Base-by-base conservation (phyloP, 2,329 filamentous ascomycete genomes). In the Beauveria varroae region DNA sequence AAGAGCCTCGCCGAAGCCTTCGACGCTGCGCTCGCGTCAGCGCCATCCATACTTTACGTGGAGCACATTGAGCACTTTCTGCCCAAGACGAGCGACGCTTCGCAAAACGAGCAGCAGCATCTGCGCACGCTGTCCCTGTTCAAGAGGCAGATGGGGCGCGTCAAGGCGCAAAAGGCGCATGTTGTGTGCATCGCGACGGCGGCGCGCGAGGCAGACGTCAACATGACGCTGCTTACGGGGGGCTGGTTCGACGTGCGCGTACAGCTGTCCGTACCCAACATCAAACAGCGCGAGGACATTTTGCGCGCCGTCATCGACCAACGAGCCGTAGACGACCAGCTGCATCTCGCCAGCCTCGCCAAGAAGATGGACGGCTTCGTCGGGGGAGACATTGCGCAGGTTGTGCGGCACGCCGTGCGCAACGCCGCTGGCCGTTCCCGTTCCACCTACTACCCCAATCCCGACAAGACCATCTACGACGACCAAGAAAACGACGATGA, bases 291-390 rank as follows among this genome's bases (percentile, higher is more conserved):
- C 0, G 79, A 85, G 59, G 83, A 87, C 60, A 81, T 87, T n/a
- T 30, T 49, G 16, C 34, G 30, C 65, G 77, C 77, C 0, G 72
- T 96, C 8, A 79, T 84, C 18, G 6, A 34, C 18, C 2, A 50
- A 5, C 14, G 28, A 1, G n/a, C 20, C 4, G 26, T 1, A 79
- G 10, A 28, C 41, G 26, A 83, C 3, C 86, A 92, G 63, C 83
- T 98, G 22, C 85, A 96, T 70, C 89, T 93, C 66, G 76, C 77
- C 28, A 77, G 82, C 18, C 78, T 99, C 3, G 92, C 93, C 6
- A 93, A 90, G 68, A 81, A 87, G 67, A 98, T 93, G 0, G 91
- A 95, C 6, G 95, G 95, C 1, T 99, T 95, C 67, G 93, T 99
- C 0, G 93, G 93, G 12, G 90, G 91, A 6, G 95, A 99, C 77